Base-by-base conservation (phyloP, 1,139 yeast genomes). In the Magnusiomyces suaveolens region DNA sequence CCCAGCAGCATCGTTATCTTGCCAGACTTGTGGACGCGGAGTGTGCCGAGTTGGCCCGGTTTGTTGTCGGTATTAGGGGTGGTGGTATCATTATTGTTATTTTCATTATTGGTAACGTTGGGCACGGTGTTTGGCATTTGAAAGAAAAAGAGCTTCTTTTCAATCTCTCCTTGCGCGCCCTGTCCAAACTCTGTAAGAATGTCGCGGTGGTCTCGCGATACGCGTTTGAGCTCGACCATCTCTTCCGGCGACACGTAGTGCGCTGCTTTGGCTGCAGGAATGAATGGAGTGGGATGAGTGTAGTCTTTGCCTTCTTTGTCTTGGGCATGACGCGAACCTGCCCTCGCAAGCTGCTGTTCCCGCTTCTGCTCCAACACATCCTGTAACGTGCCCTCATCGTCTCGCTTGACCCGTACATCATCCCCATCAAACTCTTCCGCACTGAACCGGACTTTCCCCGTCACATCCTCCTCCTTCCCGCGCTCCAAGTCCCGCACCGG, bases 1-100 rank as follows among this genome's bases (percentile, higher is more conserved):
- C 96, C 96, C 54, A 89, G 73, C 58, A 80, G 79, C 68, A 89
- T 79, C 14, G 92, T 76, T 43, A 88, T 71, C 64, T 79, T 85
- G 4, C 97, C 97, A 0, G 95, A 86, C 63, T 82, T 78, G 67
- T 88, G 96, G 53, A 86, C 75, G 57, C 90, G 79, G 44, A 89
- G 65, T 32, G 77, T 75, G 2, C 96, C 97, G 24, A 87, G 77
- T 56, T 75, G 75, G 1, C 96, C 96, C n/a, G n/a, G n/a, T n/a
- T n/a, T n/a, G n/a, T 25, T 65, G 68, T 0, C 66, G 68, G 21
- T 57, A 59, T n/a, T 43, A n/a, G n/a, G n/a, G n/a, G n/a, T n/a
- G n/a, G n/a, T n/a, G n/a, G n/a, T n/a, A n/a, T n/a, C n/a, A n/a
- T n/a, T n/a, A n/a, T n/a, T n/a, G n/a, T n/a, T n/a, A n/a, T n/a